These are phyloP conservation scores for Cordyceps pruinosa DNA, from an alignment of 2,329 filamentous ascomycete genomes.

Conservation along the genomic window DNA sequence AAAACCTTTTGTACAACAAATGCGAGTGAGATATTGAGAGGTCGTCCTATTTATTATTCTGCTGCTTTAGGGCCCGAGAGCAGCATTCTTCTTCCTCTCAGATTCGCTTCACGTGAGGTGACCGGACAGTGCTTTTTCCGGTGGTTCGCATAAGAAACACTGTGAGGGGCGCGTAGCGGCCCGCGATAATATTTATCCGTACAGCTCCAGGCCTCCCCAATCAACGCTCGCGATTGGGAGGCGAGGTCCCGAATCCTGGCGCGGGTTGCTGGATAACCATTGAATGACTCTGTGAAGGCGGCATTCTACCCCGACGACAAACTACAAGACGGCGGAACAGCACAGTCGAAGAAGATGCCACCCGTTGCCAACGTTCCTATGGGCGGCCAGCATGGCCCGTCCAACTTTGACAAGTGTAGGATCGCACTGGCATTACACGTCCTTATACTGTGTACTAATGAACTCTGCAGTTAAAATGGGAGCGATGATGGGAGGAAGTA, in stretches of 20 bases:
- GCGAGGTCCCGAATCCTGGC: not conserved
- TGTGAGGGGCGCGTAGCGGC: conserved; percentile 21
- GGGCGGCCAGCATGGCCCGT: conserved; percentile 40
- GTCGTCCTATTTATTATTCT: not conserved
- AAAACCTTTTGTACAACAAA: not conserved
- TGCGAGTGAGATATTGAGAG: not conserved
- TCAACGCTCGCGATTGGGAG: not conserved
- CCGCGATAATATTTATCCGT: conserved; percentile 25
- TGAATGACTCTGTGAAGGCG: not conserved
- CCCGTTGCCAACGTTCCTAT: conserved; percentile 32
- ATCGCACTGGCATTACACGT: not conserved
- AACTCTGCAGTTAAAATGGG: conserved; percentile 80
- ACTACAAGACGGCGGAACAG: not conserved
- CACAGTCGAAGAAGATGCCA: conserved; percentile 28
- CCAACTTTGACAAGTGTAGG: conserved; percentile 49
- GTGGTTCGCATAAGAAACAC: conserved; percentile 13
- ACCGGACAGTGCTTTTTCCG: conserved; percentile 20
- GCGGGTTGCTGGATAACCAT: not conserved
- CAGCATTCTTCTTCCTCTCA: conserved; percentile 24
- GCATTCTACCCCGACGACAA: not conserved
- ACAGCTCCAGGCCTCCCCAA: conserved; percentile 6
- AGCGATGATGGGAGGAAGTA: conserved; percentile 97
- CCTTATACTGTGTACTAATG: conserved; percentile 14
- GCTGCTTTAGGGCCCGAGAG: not conserved
- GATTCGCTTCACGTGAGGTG: conserved; percentile 28